Conservation (phyloP, 2,329 filamentous ascomycete genomes). For the Scolecobasidium constrictum region DNA sequence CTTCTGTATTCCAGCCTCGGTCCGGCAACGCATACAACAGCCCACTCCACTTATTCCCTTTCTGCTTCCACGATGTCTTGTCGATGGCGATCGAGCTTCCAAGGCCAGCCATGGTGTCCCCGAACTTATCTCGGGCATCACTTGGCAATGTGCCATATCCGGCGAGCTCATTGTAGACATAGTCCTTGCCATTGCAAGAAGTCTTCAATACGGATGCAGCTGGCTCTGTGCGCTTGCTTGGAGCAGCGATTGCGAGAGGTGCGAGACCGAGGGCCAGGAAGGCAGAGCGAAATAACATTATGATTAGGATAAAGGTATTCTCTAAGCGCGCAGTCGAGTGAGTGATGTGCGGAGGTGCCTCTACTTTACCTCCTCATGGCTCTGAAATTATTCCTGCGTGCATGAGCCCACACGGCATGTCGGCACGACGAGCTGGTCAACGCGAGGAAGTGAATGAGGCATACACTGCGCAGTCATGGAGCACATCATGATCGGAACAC, state of each 20-base stretch:
- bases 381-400: too few species aligned
- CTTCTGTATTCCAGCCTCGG: constrained; percentile 62
- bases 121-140: constrained; percentile 52
- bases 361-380: too few species aligned
- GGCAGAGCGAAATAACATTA: not conserved
- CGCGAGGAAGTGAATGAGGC: too few species aligned
- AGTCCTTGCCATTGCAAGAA: constrained; percentile 48
- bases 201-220: constrained; percentile 5
- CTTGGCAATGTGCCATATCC: constrained; percentile 53
- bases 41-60: constrained; percentile 24
- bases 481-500: too few species aligned
- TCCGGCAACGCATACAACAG: not conserved
- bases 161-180: constrained; percentile 55
- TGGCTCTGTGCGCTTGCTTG: not conserved
- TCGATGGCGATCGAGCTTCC: constrained; percentile 58
- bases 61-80: constrained; percentile 46
- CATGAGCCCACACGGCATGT: too few species aligned
- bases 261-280: not conserved
- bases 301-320: not conserved
- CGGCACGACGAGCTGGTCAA: too few species aligned
- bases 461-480: too few species aligned
- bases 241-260: not conserved
- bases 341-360: too few species aligned
- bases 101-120: constrained; percentile 57
- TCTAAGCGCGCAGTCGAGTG: too few species aligned